These are phyloP conservation scores for Isatis tinctoria DNA, from an alignment of 345 rosid genomes.

Conservation along the genomic window DNA sequence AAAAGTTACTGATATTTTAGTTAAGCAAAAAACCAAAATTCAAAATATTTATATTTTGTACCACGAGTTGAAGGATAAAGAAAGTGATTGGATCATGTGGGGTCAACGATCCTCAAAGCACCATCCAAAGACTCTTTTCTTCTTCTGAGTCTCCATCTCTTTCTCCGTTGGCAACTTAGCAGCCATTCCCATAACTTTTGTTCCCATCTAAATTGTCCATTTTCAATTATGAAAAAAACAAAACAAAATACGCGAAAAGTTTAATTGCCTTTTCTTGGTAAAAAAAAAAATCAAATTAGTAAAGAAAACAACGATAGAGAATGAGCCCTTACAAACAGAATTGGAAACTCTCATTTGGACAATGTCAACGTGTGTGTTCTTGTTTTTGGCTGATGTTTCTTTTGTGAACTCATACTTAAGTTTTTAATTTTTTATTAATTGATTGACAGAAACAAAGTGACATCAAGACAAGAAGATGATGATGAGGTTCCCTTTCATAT, in stretches of 20 bases:
- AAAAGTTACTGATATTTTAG: background rate
- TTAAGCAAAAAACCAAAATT: slow-evolving; percentile 5
- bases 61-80: slow-evolving; percentile 13
- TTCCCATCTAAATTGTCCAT: background rate
- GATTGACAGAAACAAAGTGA: background rate
- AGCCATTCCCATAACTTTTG: slow-evolving; percentile 11
- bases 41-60: background rate
- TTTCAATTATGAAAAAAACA: background rate
- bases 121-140: background rate
- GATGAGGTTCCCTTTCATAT: slow-evolving; percentile 3
- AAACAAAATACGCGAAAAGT: background rate
- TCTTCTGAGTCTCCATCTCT: background rate
- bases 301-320: background rate
- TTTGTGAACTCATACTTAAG: too few species aligned
- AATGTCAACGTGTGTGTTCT: too few species aligned
- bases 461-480: background rate
- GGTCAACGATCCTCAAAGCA: slow-evolving; percentile 18
- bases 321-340: too few species aligned
- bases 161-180: slow-evolving; percentile 9
- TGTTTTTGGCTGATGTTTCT: too few species aligned
- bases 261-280: background rate
- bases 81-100: slow-evolving; percentile 28
- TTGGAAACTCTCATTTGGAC: too few species aligned
- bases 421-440: too few species aligned
- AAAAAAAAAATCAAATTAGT: background rate